Percentiles rank a stretch among this genome's conserved stretches.
Conservation (phyloP, 2,329 filamentous ascomycete species). For the Lasiodiplodia sp. region DNA sequence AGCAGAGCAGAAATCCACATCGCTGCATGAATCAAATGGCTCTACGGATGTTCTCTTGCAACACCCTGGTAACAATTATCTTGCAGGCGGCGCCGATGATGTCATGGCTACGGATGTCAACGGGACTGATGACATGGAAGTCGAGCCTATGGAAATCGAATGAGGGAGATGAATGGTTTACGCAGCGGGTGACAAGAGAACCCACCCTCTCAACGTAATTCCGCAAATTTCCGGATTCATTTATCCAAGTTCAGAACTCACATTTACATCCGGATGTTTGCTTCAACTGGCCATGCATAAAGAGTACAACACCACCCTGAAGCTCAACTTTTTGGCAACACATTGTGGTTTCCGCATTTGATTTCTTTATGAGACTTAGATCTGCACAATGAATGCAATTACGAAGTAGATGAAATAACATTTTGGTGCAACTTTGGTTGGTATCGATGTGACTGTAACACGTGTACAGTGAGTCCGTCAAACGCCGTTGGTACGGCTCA, state of each 20-base stretch:
- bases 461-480: conserved; percentile 2
- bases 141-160: conserved; percentile 17
- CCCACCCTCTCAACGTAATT: too few species aligned
- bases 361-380: conserved; percentile 4
- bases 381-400: not conserved
- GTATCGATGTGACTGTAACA: conserved; percentile 8
- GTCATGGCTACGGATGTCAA: conserved; percentile 1
- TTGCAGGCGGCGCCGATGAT: not conserved
- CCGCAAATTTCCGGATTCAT: too few species aligned
- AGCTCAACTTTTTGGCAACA: too few species aligned
- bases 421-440: conserved; percentile 10
- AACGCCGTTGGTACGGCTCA: conserved; percentile 12
- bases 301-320: too few species aligned
- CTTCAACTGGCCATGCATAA: too few species aligned
- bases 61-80: not conserved
- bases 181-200: not conserved
- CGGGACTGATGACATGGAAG: conserved; percentile 1
- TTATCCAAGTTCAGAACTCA: too few species aligned
- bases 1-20: conserved; percentile 61
- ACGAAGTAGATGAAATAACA: not conserved
- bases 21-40: not conserved
- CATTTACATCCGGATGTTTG: too few species aligned
- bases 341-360: not conserved
- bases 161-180: not conserved
- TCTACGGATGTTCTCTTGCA: not conserved